Evolutionary conservation across 2,329 filamentous ascomycete genomes (phyloP).

Genomic region (Phialophora verrucosa): DNA sequence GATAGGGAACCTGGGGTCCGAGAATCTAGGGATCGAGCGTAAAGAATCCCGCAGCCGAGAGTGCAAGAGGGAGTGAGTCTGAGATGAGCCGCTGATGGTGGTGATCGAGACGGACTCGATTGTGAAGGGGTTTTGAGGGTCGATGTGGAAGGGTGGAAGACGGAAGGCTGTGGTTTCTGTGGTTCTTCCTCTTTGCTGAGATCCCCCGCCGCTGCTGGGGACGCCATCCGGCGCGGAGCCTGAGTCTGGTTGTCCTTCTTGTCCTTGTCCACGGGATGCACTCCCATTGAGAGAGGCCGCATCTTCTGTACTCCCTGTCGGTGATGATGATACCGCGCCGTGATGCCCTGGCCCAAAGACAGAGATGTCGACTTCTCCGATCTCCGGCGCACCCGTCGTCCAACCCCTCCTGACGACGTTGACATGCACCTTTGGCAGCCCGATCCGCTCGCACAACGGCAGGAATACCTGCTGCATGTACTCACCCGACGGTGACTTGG

Average conservation of each 20-base stretch:
- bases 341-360: conserved; percentile 50
- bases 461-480: conserved; percentile 62
- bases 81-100: conserved; percentile 42
- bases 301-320: not conserved
- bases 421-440: conserved; percentile 55
- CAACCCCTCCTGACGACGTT: conserved; percentile 59
- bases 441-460: conserved; percentile 59
- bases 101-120: conserved; percentile 49
- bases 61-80: conserved; percentile 9
- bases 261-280: not conserved
- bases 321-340: not conserved
- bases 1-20: conserved; percentile 11
- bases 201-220: not conserved
- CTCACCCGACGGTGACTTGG: conserved; percentile 54
- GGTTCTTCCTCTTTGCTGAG: conserved; percentile 12
- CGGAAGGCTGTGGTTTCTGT: conserved; percentile 14
- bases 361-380: conserved; percentile 58
- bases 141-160: conserved; percentile 46
- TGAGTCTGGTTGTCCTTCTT: not conserved
- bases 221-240: too few species aligned
- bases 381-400: conserved; percentile 51
- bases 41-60: conserved; percentile 4
- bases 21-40: conserved; percentile 2
- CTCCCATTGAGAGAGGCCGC: not conserved
- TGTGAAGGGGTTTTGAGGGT: conserved; percentile 37